Conservation (phyloP, 345 rosid species). For the Populus euphratica region DNA sequence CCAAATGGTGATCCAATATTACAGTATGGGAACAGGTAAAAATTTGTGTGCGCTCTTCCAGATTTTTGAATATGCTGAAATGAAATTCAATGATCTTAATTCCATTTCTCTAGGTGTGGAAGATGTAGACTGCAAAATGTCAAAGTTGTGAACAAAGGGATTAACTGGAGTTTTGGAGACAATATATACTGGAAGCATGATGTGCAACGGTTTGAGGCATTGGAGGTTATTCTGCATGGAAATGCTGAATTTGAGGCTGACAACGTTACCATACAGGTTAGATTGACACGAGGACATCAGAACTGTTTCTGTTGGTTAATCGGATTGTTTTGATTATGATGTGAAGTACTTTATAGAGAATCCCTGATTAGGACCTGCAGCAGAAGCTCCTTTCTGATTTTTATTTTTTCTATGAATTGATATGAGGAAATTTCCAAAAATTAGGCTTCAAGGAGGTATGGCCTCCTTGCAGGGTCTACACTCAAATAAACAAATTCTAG, state of each 20-base stretch:
- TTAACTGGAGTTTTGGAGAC: conserved; percentile 65
- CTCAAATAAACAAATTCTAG: background rate
- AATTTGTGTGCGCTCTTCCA: background rate
- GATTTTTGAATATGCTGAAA: conserved; percentile 2
- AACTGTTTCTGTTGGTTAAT: background rate
- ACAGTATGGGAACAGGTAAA: conserved; percentile 71
- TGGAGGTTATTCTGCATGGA: conserved; percentile 73
- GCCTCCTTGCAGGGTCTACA: background rate
- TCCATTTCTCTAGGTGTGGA: conserved; percentile 58
- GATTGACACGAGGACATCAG: background rate
- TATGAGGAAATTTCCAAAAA: background rate
- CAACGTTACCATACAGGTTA: conserved; percentile 67
- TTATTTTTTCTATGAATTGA: background rate
- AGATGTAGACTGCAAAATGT: conserved; percentile 76
- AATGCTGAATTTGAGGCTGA: conserved; percentile 90
- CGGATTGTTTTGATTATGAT: background rate
- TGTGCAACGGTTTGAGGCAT: conserved; percentile 56
- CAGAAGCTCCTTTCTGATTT: background rate
- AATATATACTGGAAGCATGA: conserved; percentile 88
- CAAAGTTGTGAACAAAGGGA: conserved; percentile 66
- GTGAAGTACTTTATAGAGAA: background rate
- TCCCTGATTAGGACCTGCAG: background rate
- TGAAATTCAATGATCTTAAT: conserved; percentile 5
- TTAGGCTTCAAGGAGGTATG: background rate
- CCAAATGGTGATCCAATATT: conserved; percentile 57